Conservation (phyloP, 108 stramenopile genomes). For the Cyclostephanos tholiformis region DNA sequence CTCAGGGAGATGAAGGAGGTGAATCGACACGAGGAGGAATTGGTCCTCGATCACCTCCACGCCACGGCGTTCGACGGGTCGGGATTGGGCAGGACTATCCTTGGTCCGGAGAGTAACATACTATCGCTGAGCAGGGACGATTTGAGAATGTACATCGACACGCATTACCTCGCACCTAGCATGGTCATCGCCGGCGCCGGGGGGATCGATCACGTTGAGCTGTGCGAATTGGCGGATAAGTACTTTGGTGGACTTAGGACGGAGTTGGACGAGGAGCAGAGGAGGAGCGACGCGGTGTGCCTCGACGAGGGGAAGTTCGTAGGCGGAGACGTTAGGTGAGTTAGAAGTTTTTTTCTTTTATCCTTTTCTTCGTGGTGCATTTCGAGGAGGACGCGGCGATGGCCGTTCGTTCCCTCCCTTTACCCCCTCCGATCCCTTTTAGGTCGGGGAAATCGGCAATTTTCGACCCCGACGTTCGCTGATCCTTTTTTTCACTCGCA, state of each 20-base stretch:
- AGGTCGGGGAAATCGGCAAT: no score
- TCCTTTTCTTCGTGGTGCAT: neutral
- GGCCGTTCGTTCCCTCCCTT: no score
- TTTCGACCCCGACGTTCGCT: neutral
- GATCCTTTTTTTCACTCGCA: neutral
- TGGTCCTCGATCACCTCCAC: conserved; percentile 98
- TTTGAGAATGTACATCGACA: conserved; percentile 89
- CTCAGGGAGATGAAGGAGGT: conserved; percentile 99
- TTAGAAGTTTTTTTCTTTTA: neutral
- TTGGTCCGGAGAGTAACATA: conserved; percentile 96
- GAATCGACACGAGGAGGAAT: conserved; percentile 98
- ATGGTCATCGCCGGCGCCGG: conserved; percentile 99
- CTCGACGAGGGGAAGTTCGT: conserved; percentile 95
- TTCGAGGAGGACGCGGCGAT: no score
- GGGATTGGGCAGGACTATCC: conserved; percentile 96
- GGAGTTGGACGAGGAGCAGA: conserved; percentile 61
- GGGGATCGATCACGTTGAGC: conserved; percentile 88
- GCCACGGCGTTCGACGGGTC: conserved; percentile 95
- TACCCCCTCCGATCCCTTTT: neutral
- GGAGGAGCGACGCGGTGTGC: conserved; percentile 72
- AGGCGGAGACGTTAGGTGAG: conserved; percentile 91
- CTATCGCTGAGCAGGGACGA: conserved; percentile 79
- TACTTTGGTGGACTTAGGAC: conserved; percentile 90
- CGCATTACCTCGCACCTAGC: conserved; percentile 98
- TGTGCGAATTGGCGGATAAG: conserved; percentile 87